phyloP scores from a whole-genome alignment of 768 basidiomycete species.

The Dioszegia crocea region DNA sequence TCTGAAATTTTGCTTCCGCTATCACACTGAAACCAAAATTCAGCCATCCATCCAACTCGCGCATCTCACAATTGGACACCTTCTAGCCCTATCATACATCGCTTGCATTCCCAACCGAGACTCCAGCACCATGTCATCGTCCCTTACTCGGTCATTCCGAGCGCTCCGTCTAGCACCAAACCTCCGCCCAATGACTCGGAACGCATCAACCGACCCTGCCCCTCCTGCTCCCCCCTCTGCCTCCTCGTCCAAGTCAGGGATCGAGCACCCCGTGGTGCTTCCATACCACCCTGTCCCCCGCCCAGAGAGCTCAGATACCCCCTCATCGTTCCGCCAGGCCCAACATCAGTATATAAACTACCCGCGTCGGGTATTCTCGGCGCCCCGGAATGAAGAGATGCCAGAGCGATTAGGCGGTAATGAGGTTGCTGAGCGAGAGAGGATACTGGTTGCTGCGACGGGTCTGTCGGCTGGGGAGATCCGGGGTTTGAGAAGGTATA shows the following conservation, averaged over 20 bases:
- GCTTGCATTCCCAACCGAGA: background rate
- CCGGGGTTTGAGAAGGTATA: constrained; percentile 47
- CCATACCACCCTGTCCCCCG: constrained; percentile 18
- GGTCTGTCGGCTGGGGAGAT: constrained; percentile 48
- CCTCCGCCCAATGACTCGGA: background rate
- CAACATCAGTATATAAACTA: constrained; percentile 31
- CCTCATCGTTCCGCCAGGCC: constrained; percentile 27
- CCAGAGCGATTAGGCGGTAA: constrained; percentile 22
- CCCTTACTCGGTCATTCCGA: constrained; percentile 1
- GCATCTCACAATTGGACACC: background rate
- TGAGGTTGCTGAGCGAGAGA: constrained; percentile 7
- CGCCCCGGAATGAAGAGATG: constrained; percentile 8
- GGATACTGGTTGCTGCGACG: constrained; percentile 31
- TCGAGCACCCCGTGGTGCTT: background rate
- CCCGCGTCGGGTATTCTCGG: constrained; percentile 26
- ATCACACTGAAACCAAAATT: constrained; percentile 4
- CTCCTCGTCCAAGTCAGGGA: background rate
- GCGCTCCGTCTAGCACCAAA: constrained; percentile 1
- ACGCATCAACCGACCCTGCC: constrained; percentile 11
- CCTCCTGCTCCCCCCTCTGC: constrained; percentile 1
- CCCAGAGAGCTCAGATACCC: constrained; percentile 7
- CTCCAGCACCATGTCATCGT: background rate
- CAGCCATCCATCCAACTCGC: background rate
- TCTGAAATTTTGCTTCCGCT: constrained; percentile 8
- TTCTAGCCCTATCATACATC: background rate